Evolutionary conservation across 2,329 filamentous ascomycete genomes (phyloP), one percentile per base, ranked within the genome.

Genomic region (Fusarium hostae): DNA sequence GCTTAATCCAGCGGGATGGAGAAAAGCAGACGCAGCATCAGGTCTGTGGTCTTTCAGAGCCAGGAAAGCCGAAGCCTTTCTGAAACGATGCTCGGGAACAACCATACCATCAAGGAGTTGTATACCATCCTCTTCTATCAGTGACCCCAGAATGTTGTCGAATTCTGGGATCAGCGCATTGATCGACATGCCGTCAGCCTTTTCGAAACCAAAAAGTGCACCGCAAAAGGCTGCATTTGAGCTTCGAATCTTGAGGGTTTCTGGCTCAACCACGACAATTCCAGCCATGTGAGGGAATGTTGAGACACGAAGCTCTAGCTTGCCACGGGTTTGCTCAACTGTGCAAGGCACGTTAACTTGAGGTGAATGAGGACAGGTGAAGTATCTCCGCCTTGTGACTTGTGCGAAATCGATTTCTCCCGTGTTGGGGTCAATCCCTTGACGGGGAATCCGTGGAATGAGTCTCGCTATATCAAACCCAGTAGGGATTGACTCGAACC

Each of bases 231-330:
- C 95, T 6, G 94, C 93, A 80, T 99, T 99, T 12, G 95, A 96
- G 82, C 95, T 98, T 78, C 93, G 93, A 76, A 99, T 92, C 54
- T 89, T 89, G 71, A 98, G 86, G 1, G 88, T 90, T 34, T 90
- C 84, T 3, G 95, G 92, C n/a, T 93, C 92, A 16, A 99, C 86
- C 12, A 99, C 95, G 78, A 99, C 91, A 77, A 99, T 98, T 52
- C 96, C 96, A 60, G 96, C 96, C 81, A 99, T 98, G 79, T 99
- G 95, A 20, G 96, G 96, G 72, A 98, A 97, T 78, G 94, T 97
- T 20, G 95, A 97, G 45, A 99, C 89, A 56, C 94, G 90, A 71
- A 99, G 87, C 72, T 93, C 90, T 22, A 89, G 87, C 73, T 91
- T 86, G 44, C 88, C 90, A 37, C 89, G 87, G 5, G 93, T 84